Base-by-base conservation (phyloP, 2,329 filamentous ascomycete genomes). In the Hypoxylon sp. region DNA sequence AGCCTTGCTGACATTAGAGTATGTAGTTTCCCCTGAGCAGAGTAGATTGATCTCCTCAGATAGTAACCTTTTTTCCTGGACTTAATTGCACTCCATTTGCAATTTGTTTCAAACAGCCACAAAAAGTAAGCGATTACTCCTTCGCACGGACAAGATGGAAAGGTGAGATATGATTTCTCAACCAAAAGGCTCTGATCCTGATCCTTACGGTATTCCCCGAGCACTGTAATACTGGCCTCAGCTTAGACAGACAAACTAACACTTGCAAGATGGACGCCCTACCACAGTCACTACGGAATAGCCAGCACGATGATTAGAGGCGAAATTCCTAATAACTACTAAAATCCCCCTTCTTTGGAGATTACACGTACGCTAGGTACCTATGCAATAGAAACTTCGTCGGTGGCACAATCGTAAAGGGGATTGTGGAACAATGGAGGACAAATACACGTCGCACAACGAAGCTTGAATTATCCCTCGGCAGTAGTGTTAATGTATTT, bases 81-180 rank as follows among this genome's bases (percentile, higher is more conserved):
- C 13, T 19, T 49, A 17, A 46, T 14, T 23, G 6, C 3, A 5
- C 5, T 23, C 21, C 3, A 48, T 23, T 49, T 23, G 30, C 14
- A n/a, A 11, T 56, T 49, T 38, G 45, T 13, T 36, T 48, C 53
- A 25, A 34, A 46, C 41, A 32, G 28, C 6, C 17, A 43, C 13
- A 25, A 30, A 19, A 48, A 30, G 28, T 13, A 25, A 48, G 13
- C 23, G 14, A 49, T 13, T 36, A 49, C 34, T 25, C 30, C 30
- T 23, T 41, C 48, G 14, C 30, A 53, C 34, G 23, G 53, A 59
- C 17, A 36, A 23, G 53, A 17, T 30, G 19, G 23, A 32, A 32
- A 53, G 38, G 13, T 28, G 43, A 58, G 32, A 53, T 34, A 49
- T 59, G 48, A 56, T 46, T 46, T 32, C 30, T 48, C 19, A 55